Evolutionary conservation across 163 green algal species (phyloP), one percentile per base, ranked within the genome.

Genomic region (Chloromonas sp.): DNA sequence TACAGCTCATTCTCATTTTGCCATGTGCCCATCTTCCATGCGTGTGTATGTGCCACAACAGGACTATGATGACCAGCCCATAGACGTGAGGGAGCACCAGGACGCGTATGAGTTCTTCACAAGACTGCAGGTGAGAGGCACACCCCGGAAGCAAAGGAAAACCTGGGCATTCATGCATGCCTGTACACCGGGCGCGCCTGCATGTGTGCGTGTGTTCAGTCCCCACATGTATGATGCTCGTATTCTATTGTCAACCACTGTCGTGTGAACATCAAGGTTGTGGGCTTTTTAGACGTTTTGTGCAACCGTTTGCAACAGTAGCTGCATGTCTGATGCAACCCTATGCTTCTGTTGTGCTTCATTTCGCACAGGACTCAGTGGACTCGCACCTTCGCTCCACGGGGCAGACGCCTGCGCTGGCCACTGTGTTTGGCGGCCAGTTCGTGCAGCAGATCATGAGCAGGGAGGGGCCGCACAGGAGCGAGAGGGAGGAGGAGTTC

Each of bases 71-170:
- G 96, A 96, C 0, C 82, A 94, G 87, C 92, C 93, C 5, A 91
- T 98, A 14, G 95, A 99, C 88, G 86, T 98, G 76, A 87, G 89
- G 77, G 94, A 97, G 89, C 95, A 98, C 87, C 96, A 99, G 87
- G 96, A 99, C 87, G 95, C 92, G 0, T 95, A 96, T 81, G 96
- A 98, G 90, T 98, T 98, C 89, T 96, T 98, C 88, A 97, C 92
- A 1, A 85, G 94, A 0, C 89, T 98, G 81, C 92, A 95, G 92
- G 92, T 92, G 14, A 70, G 60, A 11, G 3, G 78, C 58, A n/a
- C 74, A n/a, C 3, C 15, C 77, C 8, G n/a, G 77, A 81, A 13
- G 8, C 5, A 8, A 76, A 81, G n/a, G 15, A 60, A 13, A 81
- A 59, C 77, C 77, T 60, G 5, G 66, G 11, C 66, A 8, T n/a